These are phyloP conservation scores for Diaporthe australafricana DNA, from an alignment of 2,329 filamentous ascomycete species.

Conservation along the genomic window DNA sequence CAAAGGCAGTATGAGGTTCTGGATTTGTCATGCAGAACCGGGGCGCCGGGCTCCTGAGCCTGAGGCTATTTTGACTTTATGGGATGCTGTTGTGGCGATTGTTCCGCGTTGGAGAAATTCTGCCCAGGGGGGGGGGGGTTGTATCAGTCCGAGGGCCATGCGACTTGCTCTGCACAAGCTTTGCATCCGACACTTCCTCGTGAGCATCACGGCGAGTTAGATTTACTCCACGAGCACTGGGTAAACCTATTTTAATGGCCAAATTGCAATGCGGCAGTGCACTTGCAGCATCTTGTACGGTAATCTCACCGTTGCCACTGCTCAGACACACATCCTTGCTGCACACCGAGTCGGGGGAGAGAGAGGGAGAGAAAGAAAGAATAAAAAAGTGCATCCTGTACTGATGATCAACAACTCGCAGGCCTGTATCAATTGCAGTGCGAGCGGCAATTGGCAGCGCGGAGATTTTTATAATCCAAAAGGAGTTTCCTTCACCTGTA, in stretches of 20 bases:
- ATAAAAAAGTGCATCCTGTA: no score
- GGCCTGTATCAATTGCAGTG: constrained; percentile 8
- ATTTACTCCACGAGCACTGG: background rate
- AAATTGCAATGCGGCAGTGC: background rate
- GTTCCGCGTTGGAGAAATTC: background rate
- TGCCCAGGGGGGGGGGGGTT: constrained; percentile 3
- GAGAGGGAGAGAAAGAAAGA: background rate
- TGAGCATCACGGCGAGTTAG: background rate
- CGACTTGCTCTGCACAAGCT: background rate
- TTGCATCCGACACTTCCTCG: background rate
- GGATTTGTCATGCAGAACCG: constrained; percentile 31
- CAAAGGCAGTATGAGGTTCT: constrained; percentile 34
- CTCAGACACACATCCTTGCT: background rate
- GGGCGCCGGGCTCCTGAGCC: background rate
- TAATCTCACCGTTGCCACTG: constrained; percentile 8
- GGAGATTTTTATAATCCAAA: constrained; percentile 13
- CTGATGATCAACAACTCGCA: background rate
- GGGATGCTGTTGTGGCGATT: background rate
- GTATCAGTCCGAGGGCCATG: background rate
- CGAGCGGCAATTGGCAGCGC: background rate
- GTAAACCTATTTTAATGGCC: background rate
- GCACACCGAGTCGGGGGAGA: background rate
- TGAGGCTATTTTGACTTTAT: constrained; percentile 4
- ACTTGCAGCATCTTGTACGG: background rate
- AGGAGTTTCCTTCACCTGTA: constrained; percentile 5